Conservation (phyloP, 2,329 filamentous ascomycete species). For the Trichoderma gracile region DNA sequence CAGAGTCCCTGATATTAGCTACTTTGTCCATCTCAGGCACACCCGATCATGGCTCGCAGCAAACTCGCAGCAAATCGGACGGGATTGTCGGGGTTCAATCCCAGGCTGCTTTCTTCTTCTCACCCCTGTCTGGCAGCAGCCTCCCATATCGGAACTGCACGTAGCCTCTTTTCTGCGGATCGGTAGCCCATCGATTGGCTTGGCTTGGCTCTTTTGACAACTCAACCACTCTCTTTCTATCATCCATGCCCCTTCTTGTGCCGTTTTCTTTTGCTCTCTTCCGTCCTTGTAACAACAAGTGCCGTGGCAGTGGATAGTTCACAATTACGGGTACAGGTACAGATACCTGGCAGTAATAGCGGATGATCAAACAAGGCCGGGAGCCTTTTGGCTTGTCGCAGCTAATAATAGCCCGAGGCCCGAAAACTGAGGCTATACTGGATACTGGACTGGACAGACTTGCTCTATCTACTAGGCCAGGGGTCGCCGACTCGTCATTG, state of each 20-base stretch:
- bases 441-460: not conserved
- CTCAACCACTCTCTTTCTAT: no score
- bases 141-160: conserved; percentile 14
- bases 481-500: not conserved
- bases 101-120: no score
- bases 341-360: not conserved
- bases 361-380: not conserved
- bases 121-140: not conserved
- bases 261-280: no score
- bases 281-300: no score
- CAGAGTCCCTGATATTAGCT: no score
- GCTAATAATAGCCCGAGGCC: conserved; percentile 9
- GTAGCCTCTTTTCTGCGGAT: conserved; percentile 12
- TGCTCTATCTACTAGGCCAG: no score
- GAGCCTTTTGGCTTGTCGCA: not conserved
- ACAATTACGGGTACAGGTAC: not conserved
- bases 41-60: no score
- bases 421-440: not conserved
- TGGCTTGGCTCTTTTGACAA: not conserved
- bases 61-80: not conserved
- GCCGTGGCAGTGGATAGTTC: not conserved
- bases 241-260: not conserved
- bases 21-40: no score
- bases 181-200: conserved; percentile 9
- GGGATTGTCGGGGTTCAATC: not conserved